Evolutionary conservation across 2,329 filamentous ascomycete genomes (phyloP), one percentile per base, ranked within the genome.

Genomic region (Exophiala xenobiotica): DNA sequence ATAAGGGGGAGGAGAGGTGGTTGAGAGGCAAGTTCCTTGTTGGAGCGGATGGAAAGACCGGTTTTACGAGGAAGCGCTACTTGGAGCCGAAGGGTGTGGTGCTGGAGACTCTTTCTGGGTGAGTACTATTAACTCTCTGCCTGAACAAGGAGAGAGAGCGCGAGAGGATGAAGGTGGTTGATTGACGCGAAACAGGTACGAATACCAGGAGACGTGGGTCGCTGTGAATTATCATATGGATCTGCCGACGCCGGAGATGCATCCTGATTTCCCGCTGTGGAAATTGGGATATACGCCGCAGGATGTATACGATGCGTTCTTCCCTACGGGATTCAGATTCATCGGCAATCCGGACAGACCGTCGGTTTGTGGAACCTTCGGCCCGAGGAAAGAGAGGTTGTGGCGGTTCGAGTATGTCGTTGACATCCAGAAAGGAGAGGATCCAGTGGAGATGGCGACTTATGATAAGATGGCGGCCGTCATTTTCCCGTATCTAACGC

Each of bases 261-360:
- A 79, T 57, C 76, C 76, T 0, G 57, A 68, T 0, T 77, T 78
- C 44, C 73, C 75, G 0, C 62, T 78, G 2, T 79, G 76, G 76
- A 52, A 68, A 3, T 59, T 73, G 0, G 75, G 74, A 4, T 75
- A 73, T 52, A 70, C 67, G 0, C 73, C 76, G 3, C 65, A 75
- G 41, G 55, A 74, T 16, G 74, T 78, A 0, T 77, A 77, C 49
- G 71, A 78, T 47, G 51, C 70, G 1, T 78, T 75, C 58, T 79
- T 73, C 61, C 76, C 76, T 0, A 54, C 29, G 3, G 65, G 68
- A 1, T 76, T 73, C 57, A 70, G 72, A 11, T 78, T 78, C 50
- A 68, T 71, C 43, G 70, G 70, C 54, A 70, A 73, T 26, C 70
- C 71, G 0, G 61, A 65, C 2, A 67, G 71, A 33, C 70, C 76